phyloP scores from a whole-genome alignment of 164 flowering plant genomes.

The Stephania yunnanensis region DNA sequence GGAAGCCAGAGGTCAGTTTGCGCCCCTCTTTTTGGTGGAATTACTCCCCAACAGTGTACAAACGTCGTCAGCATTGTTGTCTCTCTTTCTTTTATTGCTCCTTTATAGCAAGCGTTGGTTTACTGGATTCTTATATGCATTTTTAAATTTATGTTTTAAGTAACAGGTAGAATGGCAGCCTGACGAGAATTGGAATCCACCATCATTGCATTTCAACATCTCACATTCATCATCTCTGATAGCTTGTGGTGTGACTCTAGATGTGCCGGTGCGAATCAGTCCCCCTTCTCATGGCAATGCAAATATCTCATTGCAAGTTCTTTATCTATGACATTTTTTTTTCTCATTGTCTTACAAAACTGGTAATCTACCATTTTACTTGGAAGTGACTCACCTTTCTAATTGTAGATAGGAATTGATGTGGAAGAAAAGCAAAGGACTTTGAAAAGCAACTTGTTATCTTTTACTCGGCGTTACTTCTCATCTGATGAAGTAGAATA shows the following conservation, averaged over 20 bases:
- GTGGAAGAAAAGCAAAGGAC: slow-evolving; percentile 81
- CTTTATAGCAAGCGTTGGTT: background rate
- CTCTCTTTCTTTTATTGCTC: background rate
- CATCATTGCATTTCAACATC: slow-evolving; percentile 73
- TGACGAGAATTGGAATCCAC: slow-evolving; percentile 31
- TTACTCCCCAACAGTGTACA: background rate
- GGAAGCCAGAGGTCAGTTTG: slow-evolving; percentile 87
- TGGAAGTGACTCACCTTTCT: background rate
- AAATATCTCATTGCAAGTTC: too few relatives aligned
- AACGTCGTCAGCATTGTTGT: background rate
- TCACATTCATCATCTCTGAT: slow-evolving; percentile 87
- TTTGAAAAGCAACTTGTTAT: slow-evolving; percentile 38
- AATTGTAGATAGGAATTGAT: slow-evolving; percentile 75
- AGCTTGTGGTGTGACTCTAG: slow-evolving; percentile 86
- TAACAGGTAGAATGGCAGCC: slow-evolving; percentile 65
- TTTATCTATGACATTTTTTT: background rate
- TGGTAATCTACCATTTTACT: background rate
- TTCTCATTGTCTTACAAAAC: background rate
- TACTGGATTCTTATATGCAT: background rate
- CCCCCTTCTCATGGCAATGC: slow-evolving; percentile 3
- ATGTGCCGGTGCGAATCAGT: slow-evolving; percentile 37
- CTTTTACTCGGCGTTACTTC: slow-evolving; percentile 75
- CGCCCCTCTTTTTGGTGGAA: background rate
- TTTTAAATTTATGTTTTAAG: background rate
- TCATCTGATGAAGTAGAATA: slow-evolving; percentile 51